Evolutionary conservation across 768 basidiomycete species (phyloP).

Genomic region (Boletales sp.): DNA sequence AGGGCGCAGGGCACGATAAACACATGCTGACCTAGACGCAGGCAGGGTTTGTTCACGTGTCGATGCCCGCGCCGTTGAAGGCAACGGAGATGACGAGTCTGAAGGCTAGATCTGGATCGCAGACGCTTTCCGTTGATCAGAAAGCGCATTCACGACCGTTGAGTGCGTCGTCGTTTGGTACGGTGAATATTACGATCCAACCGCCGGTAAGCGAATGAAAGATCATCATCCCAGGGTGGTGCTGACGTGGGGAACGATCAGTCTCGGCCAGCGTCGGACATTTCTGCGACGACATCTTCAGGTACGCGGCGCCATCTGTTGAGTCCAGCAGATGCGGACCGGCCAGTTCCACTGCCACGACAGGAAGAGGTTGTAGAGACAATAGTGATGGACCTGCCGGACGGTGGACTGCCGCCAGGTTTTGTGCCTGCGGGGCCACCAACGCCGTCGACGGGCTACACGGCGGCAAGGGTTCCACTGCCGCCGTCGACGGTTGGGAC

Average conservation of each 20-base stretch:
- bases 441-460: slow-evolving; percentile 18
- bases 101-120: slow-evolving; percentile 15
- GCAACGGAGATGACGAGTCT: slow-evolving; percentile 21
- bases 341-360: slow-evolving; percentile 31
- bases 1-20: not conserved
- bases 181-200: slow-evolving; percentile 31
- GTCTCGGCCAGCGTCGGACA: slow-evolving; percentile 39
- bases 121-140: slow-evolving; percentile 23
- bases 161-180: slow-evolving; percentile 29
- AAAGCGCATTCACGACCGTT: slow-evolving; percentile 21
- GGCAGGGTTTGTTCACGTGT: slow-evolving; percentile 35
- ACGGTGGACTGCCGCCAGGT: slow-evolving; percentile 34
- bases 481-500: slow-evolving; percentile 28
- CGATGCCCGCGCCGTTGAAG: slow-evolving; percentile 28
- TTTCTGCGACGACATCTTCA: slow-evolving; percentile 25
- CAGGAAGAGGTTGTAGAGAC: slow-evolving; percentile 7
- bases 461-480: slow-evolving; percentile 28
- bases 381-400: slow-evolving; percentile 25
- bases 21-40: slow-evolving; percentile 14
- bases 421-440: slow-evolving; percentile 26
- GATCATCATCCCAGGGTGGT: not conserved
- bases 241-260: slow-evolving; percentile 16
- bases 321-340: slow-evolving; percentile 40
- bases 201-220: slow-evolving; percentile 25
- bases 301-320: slow-evolving; percentile 28